Evolutionary conservation across 2,329 filamentous ascomycete genomes (phyloP).

Genomic region (Aquanectria penicillioides): DNA sequence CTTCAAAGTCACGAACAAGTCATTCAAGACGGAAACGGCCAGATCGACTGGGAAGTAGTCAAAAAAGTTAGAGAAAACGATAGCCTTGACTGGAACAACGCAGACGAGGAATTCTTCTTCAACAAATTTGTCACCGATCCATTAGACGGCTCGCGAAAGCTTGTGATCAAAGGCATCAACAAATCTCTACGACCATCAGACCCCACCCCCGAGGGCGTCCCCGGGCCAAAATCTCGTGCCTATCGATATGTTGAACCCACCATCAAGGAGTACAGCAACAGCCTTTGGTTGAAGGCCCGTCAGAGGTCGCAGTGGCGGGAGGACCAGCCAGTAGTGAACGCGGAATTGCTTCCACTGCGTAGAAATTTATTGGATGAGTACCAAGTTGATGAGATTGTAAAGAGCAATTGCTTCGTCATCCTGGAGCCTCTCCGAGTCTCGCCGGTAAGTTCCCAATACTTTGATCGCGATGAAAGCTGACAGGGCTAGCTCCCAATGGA

Average conservation of each 20-base stretch:
- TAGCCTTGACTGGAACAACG: conserved; percentile 52
- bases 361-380: conserved; percentile 84
- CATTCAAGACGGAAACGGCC: background rate
- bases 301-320: conserved; percentile 64
- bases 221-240: conserved; percentile 56
- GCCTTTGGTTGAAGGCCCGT: conserved; percentile 72
- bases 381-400: conserved; percentile 58
- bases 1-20: conserved; percentile 32
- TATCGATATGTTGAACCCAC: conserved; percentile 58
- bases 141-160: conserved; percentile 71
- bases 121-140: conserved; percentile 67
- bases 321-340: conserved; percentile 84
- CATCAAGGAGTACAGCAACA: conserved; percentile 87
- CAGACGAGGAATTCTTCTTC: conserved; percentile 59
- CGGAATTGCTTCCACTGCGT: conserved; percentile 78
- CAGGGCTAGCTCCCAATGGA: conserved; percentile 69
- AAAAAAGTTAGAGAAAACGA: conserved; percentile 48
- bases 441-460: conserved; percentile 61
- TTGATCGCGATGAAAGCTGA: background rate
- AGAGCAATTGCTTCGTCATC: conserved; percentile 72
- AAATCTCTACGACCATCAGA: conserved; percentile 70
- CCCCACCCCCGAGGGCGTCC: conserved; percentile 67
- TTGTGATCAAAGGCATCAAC: conserved; percentile 64
- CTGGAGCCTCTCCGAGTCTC: conserved; percentile 83
- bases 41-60: conserved; percentile 73